Evolutionary conservation across 371 early-diverging fungal species (phyloP).

Genomic region (Rhizopus sp.): DNA sequence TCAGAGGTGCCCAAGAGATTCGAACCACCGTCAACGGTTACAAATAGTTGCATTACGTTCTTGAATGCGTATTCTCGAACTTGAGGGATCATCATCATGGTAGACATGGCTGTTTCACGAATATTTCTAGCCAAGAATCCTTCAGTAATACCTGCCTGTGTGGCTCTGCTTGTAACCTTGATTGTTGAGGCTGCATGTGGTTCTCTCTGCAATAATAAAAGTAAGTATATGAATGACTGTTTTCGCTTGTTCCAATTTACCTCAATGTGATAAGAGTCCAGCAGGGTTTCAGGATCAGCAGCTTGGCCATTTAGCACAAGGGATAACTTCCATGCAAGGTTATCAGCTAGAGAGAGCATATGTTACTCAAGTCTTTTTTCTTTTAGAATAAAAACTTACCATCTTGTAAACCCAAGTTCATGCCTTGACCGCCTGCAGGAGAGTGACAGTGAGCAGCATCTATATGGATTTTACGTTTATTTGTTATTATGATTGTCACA

Average conservation of each 20-base stretch:
- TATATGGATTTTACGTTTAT: not conserved
- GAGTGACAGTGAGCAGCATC: constrained; percentile 52
- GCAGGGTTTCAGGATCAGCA: constrained; percentile 28
- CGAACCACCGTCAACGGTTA: constrained; percentile 4
- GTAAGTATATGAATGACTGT: not conserved
- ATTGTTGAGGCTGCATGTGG: constrained; percentile 15
- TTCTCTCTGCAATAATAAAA: constrained; percentile 15
- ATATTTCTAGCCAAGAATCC: not conserved
- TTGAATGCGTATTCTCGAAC: constrained; percentile 15
- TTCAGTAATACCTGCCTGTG: constrained; percentile 5
- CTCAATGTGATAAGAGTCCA: constrained; percentile 38
- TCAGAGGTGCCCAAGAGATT: constrained; percentile 15
- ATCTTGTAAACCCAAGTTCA: constrained; percentile 46
- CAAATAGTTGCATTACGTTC: constrained; percentile 11
- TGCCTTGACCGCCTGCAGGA: constrained; percentile 40
- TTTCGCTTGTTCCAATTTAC: constrained; percentile 13
- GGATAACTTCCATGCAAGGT: constrained; percentile 49
- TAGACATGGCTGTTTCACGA: not conserved
- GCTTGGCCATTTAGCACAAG: constrained; percentile 28
- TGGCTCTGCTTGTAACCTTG: constrained; percentile 14
- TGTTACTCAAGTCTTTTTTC: not conserved
- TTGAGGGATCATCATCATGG: constrained; percentile 10
- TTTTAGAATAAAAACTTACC: constrained; percentile 26
- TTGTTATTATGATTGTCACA: not conserved
- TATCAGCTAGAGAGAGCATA: constrained; percentile 26